phyloP scores from a whole-genome alignment of 1,284 basidiomycete genomes.

The Anthracocystis walkeri region DNA sequence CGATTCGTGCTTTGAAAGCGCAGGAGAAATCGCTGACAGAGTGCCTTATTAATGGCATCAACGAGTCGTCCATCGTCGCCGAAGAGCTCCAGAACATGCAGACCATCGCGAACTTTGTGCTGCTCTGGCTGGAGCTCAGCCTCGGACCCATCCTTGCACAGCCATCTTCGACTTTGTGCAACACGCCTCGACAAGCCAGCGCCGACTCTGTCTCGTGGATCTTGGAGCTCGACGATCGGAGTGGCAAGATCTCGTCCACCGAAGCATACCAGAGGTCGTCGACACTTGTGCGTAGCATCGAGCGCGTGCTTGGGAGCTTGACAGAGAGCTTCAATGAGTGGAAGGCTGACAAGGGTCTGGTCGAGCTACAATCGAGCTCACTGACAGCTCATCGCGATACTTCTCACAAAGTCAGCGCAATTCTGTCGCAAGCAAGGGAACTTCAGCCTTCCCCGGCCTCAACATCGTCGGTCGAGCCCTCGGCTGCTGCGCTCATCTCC shows the following conservation, averaged over 20 bases:
- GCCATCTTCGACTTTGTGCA: neutral
- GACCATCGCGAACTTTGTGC: constrained; percentile 18
- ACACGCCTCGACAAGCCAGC: neutral
- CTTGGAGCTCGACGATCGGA: constrained; percentile 21
- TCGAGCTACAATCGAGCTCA: neutral
- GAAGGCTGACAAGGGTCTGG: neutral
- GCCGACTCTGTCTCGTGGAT: neutral
- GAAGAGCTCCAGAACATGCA: constrained; percentile 37
- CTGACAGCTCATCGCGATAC: neutral
- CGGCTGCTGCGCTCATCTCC: constrained; percentile 11
- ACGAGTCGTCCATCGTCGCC: constrained; percentile 6
- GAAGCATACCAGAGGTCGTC: neutral
- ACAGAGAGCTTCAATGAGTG: neutral
- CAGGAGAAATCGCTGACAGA: constrained; percentile 2
- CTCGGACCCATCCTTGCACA: constrained; percentile 4
- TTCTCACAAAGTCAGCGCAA: neutral
- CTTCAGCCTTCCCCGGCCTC: neutral
- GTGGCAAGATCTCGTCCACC: constrained; percentile 19
- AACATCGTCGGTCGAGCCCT: neutral
- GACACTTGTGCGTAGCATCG: constrained; percentile 10
- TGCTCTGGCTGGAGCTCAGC: constrained; percentile 28
- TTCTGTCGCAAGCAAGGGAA: neutral
- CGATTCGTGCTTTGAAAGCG: constrained; percentile 4
- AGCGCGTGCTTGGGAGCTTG: constrained; percentile 10
- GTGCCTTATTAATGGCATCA: constrained; percentile 31